Evolutionary conservation across 257 asterid genomes (phyloP).

Genomic region (Fraxinus pennsylvanica): DNA sequence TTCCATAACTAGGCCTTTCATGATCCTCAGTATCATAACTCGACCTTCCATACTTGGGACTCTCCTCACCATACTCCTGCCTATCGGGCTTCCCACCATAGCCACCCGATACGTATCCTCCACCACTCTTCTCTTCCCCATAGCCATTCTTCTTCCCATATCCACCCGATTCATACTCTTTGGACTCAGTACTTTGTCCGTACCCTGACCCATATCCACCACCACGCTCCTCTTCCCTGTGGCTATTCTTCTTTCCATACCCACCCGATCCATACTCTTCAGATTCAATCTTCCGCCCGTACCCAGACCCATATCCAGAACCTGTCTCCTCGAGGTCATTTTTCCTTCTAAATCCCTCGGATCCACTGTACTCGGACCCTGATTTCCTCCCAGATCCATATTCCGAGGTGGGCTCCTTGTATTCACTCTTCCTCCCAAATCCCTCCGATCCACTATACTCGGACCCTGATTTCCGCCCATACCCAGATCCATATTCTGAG

Average conservation of each 20-base stretch:
- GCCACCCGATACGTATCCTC: conserved; percentile 8
- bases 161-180: conserved; percentile 8
- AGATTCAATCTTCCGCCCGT: conserved; percentile 27
- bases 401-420: conserved; percentile 11
- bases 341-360: not conserved
- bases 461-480: not conserved
- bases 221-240: conserved; percentile 22
- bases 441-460: conserved; percentile 30
- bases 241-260: not conserved
- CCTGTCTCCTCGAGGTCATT: conserved; percentile 20
- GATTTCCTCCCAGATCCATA: conserved; percentile 37
- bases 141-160: conserved; percentile 11
- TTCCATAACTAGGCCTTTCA: conserved; percentile 63
- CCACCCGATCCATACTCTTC: conserved; percentile 23
- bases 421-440: conserved; percentile 19
- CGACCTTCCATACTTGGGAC: conserved; percentile 40
- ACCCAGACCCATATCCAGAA: conserved; percentile 24
- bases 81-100: conserved; percentile 20
- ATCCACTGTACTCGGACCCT: conserved; percentile 25
- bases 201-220: conserved; percentile 28
- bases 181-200: conserved; percentile 31
- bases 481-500: conserved; percentile 27
- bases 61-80: conserved; percentile 35
- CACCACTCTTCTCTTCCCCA: conserved; percentile 20
- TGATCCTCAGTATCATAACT: conserved; percentile 40